Base-by-base conservation (phyloP, 306 rosid genomes). In the Castanospermum australe region DNA sequence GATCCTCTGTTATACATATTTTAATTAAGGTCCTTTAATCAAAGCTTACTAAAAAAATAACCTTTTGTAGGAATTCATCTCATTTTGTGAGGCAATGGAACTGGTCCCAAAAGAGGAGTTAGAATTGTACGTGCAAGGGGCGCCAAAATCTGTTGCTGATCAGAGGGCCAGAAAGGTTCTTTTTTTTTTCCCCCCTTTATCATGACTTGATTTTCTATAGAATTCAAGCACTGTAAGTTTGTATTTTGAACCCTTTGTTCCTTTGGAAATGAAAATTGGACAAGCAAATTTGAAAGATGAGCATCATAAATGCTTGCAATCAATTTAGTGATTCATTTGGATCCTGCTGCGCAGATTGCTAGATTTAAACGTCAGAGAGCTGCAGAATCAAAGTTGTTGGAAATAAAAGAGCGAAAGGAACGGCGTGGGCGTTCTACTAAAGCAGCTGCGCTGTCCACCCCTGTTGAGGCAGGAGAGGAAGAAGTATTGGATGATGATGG, bases 341-440 rank as follows among this genome's bases (percentile, higher is more conserved):
- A 52, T 8, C 57, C 30, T 75, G 22, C 30, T 65, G 32, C 85
- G 71, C 86, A 96, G 99, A 93, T 96, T 84, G 94, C 94, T 76
- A 90, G 99, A 61, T 96, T 96, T 52, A 89, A 90, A 69, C 90
- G 91, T 13, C 94, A 86, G 56, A 91, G 79, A 89, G 96, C 92
- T 82, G 97, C 99, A 75, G 98, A 96, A 71, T 90, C 94, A 1
- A 96, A 88, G 82, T 89, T 96, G 83, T 68, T 88, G 87, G 98
- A 96, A 83, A 93, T 96, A 84, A 91, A 91, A 85, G 99, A 96
- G 88, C 86, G 96, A 81, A 95, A 91, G 75, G 99, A 93, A 86
- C 88, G 98, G 18, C 93, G 98, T 33, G 90, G 93, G 11, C 96
- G 97, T 82, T 96, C 99, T 35, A 88, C 91, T 76, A 91, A 73